Base-by-base conservation (phyloP, 2,329 filamentous ascomycete genomes). In the Apiospora aurea region DNA sequence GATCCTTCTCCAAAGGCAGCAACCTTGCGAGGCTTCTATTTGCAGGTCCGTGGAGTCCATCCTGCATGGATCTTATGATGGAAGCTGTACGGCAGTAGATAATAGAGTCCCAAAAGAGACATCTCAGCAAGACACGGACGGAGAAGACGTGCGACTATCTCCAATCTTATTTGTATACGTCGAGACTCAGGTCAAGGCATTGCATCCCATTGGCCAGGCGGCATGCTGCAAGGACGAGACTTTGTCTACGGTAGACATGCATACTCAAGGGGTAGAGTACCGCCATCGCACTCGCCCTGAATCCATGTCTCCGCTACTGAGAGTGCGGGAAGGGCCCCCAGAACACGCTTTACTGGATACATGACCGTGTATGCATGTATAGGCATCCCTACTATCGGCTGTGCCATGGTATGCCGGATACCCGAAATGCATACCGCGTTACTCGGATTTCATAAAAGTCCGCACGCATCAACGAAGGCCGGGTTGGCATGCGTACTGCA, bases 71-170 rank as follows among this genome's bases (percentile, higher is more conserved):
- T 64, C 18, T 24, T 16, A n/a, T n/a, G 57, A 24, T 7, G 34
- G 18, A 24, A 61, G 53, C 53, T 21, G 53, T n/a, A 61, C 34
- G 29, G 53, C 53, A 61, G 53, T 34, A n/a, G 57, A 41, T 41
- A 64, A 34, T 41, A 38, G 38, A 64, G 57, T 41, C 18, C 57
- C 57, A n/a, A 64, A 64, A 64, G 34, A 64, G 57, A 64, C 29
- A 64, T 41, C 41, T 41, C 34, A 41, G 57, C 57, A 64, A 64
- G 57, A 64, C 57, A 64, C 57, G 57, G 57, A 64, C 57, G 57
- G 34, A n/a, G 21, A 57, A 26, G 51, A 41, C 18, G 34, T 64
- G 57, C 57, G 38, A 64, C 57, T 64, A 64, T n/a, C 34, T 64
- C 57, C 57, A 64, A 64, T 64, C 34, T 64, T 64, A n/a, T 41